Evolutionary conservation across 2,329 filamentous ascomycete species (phyloP), one percentile per base, ranked within the genome.

Genomic region (Fusarium heterosporum): DNA sequence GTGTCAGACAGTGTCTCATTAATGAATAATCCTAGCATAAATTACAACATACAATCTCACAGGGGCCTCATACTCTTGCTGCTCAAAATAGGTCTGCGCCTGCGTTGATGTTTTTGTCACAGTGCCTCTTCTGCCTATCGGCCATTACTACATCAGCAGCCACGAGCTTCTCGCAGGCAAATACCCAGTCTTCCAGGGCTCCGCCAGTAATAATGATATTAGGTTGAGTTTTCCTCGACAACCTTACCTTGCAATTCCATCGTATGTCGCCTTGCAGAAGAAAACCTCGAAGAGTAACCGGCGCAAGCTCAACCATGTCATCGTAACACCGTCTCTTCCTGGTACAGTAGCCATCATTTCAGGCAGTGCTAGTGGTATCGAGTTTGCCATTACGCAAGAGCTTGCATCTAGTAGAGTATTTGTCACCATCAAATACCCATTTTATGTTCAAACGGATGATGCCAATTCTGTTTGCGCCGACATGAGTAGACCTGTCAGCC

Each of bases 311-410:
- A 1, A 10, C 38, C 17, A 51, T 45, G 38, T 43, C 38, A 6
- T 9, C 38, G 14, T 9, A 7, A 19, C 4, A 19, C 1, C 28
- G n/a, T n/a, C 49, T 8, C 49, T 52, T 13, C 28, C 38, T 16
- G 38, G 49, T 17, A 52, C 32, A 25, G 49, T 52, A 19, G 49
- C 49, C 28, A 52, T 52, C 32, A 16, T 52, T 3, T 45, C 49
- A 16, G 49, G 49, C 3, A 52, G 49, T 9, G 19, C n/a, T 4
- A 52, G 49, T 17, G 49, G 49, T 6, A 45, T 52, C 12, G 49
- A 39, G 1, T 45, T 34, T 10, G 49, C 49, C 19, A 52, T 52
- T 19, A 39, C 49, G 10, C 19, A 45, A 3, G 49, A 52, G 16
- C 49, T 52, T 52, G 6, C 49, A 2, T 45, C 49, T 19, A 38